phyloP scores from a whole-genome alignment of 192 early-diverging fungal genomes.

The Coemansia reversa region DNA sequence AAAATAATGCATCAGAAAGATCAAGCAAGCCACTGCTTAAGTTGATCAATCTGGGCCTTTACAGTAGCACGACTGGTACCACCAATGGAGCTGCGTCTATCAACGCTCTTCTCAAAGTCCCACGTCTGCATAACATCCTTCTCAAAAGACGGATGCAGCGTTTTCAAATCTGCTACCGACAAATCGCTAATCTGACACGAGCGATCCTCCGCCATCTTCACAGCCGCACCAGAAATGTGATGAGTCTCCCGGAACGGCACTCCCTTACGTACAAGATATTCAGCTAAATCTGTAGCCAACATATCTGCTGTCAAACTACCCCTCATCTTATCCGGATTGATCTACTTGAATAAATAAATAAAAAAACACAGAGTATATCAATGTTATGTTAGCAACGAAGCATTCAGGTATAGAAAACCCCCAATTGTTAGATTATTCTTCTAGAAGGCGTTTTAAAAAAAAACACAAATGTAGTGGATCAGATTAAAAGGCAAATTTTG shows the following conservation, averaged over 20 bases:
- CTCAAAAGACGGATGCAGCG: slow-evolving; percentile 81
- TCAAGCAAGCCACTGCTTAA: slow-evolving; percentile 64
- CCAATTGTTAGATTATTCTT: no score
- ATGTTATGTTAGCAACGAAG: no score
- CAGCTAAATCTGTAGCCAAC: slow-evolving; percentile 97
- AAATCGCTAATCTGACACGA: slow-evolving; percentile 71
- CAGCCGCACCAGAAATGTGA: slow-evolving; percentile 95
- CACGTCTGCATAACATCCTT: slow-evolving; percentile 80
- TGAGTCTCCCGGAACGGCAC: slow-evolving; percentile 99
- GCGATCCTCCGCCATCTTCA: slow-evolving; percentile 89
- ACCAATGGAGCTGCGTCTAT: slow-evolving; percentile 82
- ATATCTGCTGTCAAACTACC: slow-evolving; percentile 82
- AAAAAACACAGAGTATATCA: background rate
- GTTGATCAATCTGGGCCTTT: slow-evolving; percentile 71
- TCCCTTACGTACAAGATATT: slow-evolving; percentile 97
- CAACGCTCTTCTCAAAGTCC: slow-evolving; percentile 90
- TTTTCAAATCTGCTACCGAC: slow-evolving; percentile 75
- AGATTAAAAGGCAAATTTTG: slow-evolving; percentile 19
- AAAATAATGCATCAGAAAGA: no score
- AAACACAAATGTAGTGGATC: no score
- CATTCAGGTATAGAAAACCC: no score
- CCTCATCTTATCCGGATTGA: slow-evolving; percentile 83
- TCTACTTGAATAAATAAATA: slow-evolving; percentile 43
- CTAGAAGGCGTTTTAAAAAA: no score
- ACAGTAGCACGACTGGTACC: slow-evolving; percentile 85